Evolutionary conservation across 1,139 yeast genomes (phyloP).

Genomic region (Pichia sp.): DNA sequence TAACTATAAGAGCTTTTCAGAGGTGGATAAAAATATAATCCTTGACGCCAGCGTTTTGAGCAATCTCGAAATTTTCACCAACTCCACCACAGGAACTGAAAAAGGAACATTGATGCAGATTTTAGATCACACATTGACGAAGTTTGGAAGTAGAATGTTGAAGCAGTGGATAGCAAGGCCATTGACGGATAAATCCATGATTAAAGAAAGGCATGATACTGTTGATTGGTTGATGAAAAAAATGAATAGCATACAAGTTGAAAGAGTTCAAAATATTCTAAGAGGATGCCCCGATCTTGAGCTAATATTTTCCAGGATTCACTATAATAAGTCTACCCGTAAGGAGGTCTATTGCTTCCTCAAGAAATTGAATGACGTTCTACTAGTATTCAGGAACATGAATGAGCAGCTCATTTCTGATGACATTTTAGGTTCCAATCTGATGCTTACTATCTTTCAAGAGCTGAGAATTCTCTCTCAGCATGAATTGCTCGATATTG

Average conservation of each 20-base stretch:
- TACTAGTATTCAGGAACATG: conserved; percentile 26
- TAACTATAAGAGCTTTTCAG: conserved; percentile 45
- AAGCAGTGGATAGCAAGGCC: conserved; percentile 74
- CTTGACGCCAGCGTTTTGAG: conserved; percentile 62
- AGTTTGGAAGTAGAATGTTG: conserved; percentile 63
- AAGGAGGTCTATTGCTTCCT: conserved; percentile 61
- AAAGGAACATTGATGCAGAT: conserved; percentile 74
- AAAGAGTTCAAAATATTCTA: conserved; percentile 41
- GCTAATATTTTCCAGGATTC: conserved; percentile 55
- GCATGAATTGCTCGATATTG: conserved; percentile 19
- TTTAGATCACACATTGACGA: conserved; percentile 71
- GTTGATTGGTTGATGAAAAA: conserved; percentile 43
- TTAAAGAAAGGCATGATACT: conserved; percentile 57
- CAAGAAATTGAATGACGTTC: conserved; percentile 39
- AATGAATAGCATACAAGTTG: conserved; percentile 34
- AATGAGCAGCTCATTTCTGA: conserved; percentile 10
- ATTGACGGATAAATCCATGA: conserved; percentile 42
- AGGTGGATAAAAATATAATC: conserved; percentile 47
- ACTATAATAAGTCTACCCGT: conserved; percentile 58
- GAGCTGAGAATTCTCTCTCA: conserved; percentile 7
- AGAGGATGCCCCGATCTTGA: conserved; percentile 58
- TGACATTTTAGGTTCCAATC: conserved; percentile 14
- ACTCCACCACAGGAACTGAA: conserved; percentile 46
- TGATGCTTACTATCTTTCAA: conserved; percentile 11
- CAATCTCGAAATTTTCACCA: conserved; percentile 67